Base-by-base conservation (phyloP, 345 rosid species). In the Ailanthus altissimus region DNA sequence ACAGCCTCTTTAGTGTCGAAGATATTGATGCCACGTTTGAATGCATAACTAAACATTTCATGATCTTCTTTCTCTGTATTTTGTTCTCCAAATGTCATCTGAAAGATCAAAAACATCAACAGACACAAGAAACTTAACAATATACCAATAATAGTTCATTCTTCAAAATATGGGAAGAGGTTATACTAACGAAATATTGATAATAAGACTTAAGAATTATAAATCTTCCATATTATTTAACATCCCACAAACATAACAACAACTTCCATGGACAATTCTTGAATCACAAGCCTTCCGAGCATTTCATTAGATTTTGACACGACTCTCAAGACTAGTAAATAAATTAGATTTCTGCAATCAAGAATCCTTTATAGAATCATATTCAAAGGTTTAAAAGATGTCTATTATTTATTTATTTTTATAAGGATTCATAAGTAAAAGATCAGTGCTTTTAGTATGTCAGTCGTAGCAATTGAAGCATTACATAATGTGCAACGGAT, bases 1-100 rank as follows among this genome's bases (percentile, higher is more conserved):
- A 91, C 98, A 4, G 82, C 84, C 84, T 94, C 98, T 53, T 98
- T 83, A 83, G 97, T 93, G 83, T 93, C 98, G 14, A 94, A 80
- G 49, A 86, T 87, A 83, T 93, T 94, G 70, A 93, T 85, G 26
- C 98, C 94, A 68, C 58, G 75, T 74, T 91, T 96, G 68, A 85
- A 82, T 25, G 98, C 86, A 84, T 85, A 93, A 84, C 86, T 86
- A 70, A 91, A 91, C 16, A 93, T 89, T 54, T 88, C 92, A 82
- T 93, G 98, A 75, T 98, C 88, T 83, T 91, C 97, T 78, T 89
- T 86, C 90, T 92, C 97, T 9, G 94, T 90, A 72, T 91, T 94
- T 82, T 94, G 97, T 81, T 89, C 82, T 51, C 98, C 98, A 82
- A 92, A 94, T 58, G 97, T 92, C 98, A 94, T 92, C 97, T 91